phyloP scores from a whole-genome alignment of 345 rosid species.

The Gossypium arboreum region DNA sequence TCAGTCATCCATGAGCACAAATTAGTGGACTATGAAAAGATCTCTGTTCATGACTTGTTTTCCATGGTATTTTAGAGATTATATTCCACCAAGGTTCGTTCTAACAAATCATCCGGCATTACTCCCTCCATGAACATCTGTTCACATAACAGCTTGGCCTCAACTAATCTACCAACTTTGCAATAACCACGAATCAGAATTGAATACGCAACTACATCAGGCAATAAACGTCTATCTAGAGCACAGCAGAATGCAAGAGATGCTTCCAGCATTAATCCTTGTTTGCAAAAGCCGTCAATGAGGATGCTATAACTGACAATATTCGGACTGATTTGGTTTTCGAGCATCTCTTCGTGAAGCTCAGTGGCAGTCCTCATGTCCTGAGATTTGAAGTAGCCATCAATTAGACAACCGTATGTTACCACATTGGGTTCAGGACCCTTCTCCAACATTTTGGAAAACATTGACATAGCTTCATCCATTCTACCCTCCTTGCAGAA shows the following conservation, averaged over 20 bases:
- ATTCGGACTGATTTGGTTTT: constrained; percentile 37
- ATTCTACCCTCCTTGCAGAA: constrained; percentile 40
- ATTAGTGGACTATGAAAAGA: not conserved
- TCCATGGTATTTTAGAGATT: constrained; percentile 17
- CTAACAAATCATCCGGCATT: constrained; percentile 39
- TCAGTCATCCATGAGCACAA: not conserved
- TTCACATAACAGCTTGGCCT: constrained; percentile 39
- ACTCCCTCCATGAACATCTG: constrained; percentile 36
- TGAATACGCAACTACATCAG: constrained; percentile 44
- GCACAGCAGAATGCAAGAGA: constrained; percentile 34
- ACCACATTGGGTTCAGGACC: constrained; percentile 42
- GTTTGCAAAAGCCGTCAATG: constrained; percentile 49
- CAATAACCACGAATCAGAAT: constrained; percentile 51
- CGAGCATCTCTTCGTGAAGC: constrained; percentile 45
- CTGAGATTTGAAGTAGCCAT: constrained; percentile 39
- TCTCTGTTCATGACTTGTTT: not conserved
- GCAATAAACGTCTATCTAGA: constrained; percentile 29
- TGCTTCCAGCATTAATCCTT: constrained; percentile 40
- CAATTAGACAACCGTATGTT: constrained; percentile 47
- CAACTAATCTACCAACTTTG: constrained; percentile 39
- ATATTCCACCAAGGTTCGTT: constrained; percentile 30
- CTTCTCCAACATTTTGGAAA: constrained; percentile 33
- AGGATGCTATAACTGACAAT: constrained; percentile 47
- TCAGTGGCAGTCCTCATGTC: constrained; percentile 34
- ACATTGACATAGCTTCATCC: constrained; percentile 39